Base-by-base conservation (phyloP, 2,329 filamentous ascomycete genomes). In the Cladosporium halotolerans region DNA sequence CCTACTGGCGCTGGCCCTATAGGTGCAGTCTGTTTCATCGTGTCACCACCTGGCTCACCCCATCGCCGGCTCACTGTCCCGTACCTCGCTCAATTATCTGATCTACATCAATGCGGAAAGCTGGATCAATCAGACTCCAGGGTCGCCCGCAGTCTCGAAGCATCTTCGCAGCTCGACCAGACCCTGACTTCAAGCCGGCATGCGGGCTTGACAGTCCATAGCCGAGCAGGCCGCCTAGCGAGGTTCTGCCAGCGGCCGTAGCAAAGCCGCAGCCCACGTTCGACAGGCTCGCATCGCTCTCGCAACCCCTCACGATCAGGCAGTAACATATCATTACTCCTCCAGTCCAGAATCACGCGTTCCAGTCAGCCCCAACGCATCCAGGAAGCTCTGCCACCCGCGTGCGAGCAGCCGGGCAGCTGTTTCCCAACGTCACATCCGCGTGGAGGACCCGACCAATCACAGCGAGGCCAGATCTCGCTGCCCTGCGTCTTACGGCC, bases 371-470 rank as follows among this genome's bases (percentile, higher is more conserved):
- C 48, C 48, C 48, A 51, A 51, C 48, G 48, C 36, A 40, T 44
- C 40, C 34, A 19, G 33, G 39, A 51, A 51, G 48, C 40, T 51
- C 48, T 36, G 43, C 44, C 48, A 51, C 31, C 48, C 40, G 48
- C 48, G 18, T 36, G 31, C 4, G 36, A 41, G 36, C 36, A 32
- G 9, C 34, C 46, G 28, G 18, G n/a, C n/a, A 51, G 40, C 48
- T 44, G 11, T 39, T n/a, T 14, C 48, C 48, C 39, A 51, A 43
- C 48, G 48, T 43, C 48, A 38, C 16, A 40, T 28, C 40, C 48
- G 36, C 28, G 16, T 14, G 9, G 7, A 44, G 43, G 2, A 23
- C 9, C 48, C 33, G 31, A 16, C 48, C 48, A 51, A 51, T 51
- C 48, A 51, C 18, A 6, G 9, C 19, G 14, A 49, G 16, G 40